phyloP scores from a whole-genome alignment of 1,284 basidiomycete species.

The Mycena sp. region DNA sequence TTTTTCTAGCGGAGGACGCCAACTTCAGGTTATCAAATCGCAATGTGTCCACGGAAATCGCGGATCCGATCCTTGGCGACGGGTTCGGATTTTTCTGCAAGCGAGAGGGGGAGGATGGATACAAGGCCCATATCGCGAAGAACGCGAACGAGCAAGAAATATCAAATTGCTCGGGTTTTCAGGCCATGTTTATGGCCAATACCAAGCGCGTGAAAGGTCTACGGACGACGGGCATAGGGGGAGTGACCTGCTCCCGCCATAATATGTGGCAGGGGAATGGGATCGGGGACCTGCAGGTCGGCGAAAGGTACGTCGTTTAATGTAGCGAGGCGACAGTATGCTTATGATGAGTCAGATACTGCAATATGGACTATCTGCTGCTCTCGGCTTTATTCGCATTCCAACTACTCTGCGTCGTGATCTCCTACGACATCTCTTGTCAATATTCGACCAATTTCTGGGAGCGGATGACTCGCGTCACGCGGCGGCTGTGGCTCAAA shows the following conservation, averaged over 20 bases:
- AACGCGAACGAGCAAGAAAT: constrained; percentile 17
- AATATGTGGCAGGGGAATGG: constrained; percentile 34
- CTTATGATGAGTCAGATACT: background rate
- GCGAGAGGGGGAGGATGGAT: constrained; percentile 8
- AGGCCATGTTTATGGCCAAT: constrained; percentile 20
- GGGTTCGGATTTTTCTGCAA: constrained; percentile 42
- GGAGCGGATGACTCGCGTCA: background rate
- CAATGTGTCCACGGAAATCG: constrained; percentile 37
- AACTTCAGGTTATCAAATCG: constrained; percentile 44
- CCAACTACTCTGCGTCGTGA: background rate
- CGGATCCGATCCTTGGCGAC: constrained; percentile 40
- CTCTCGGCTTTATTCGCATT: background rate
- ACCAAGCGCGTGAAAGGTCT: constrained; percentile 21
- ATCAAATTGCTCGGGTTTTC: constrained; percentile 18
- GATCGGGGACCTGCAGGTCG: constrained; percentile 34
- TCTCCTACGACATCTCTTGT: constrained; percentile 14
- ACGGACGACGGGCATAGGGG: constrained; percentile 29
- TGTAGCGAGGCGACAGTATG: background rate
- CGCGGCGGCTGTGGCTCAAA: background rate
- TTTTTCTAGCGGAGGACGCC: constrained; percentile 37
- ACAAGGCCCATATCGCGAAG: constrained; percentile 15
- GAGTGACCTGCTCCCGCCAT: constrained; percentile 35
- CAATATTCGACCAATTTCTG: constrained; percentile 3
- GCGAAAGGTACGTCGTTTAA: constrained; percentile 28
- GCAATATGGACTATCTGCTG: constrained; percentile 7